Evolutionary conservation across 2,329 filamentous ascomycete genomes (phyloP).

Genomic region (Cadophora sp.): DNA sequence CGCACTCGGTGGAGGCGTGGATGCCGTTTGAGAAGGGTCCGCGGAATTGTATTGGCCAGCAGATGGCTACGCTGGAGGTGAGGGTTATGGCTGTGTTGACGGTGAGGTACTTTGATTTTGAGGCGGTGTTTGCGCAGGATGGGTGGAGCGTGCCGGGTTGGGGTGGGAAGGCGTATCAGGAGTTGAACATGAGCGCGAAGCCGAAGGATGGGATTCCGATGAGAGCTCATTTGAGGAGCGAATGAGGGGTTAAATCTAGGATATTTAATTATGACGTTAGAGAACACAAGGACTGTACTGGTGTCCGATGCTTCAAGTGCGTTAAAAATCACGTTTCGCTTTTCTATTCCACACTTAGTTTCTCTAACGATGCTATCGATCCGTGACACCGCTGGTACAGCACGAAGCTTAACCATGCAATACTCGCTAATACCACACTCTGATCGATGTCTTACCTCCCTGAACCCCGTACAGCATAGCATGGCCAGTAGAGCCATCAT

Average conservation of each 20-base stretch:
- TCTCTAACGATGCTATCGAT: too few relatives aligned
- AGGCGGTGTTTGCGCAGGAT: constrained; percentile 43
- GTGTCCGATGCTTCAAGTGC: neutral
- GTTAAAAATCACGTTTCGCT: neutral
- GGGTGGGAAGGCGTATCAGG: constrained; percentile 31
- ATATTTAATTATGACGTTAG: neutral
- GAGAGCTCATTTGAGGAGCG: constrained; percentile 14
- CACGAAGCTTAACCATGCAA: neutral
- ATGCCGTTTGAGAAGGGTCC: constrained; percentile 61
- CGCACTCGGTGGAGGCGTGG: constrained; percentile 53
- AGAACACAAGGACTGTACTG: neutral
- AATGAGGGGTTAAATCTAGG: neutral
- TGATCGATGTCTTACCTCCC: neutral
- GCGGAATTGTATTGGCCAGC: constrained; percentile 63
- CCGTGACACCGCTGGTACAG: neutral
- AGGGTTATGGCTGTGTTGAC: constrained; percentile 55
- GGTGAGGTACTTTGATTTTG: constrained; percentile 55
- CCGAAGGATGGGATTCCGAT: constrained; percentile 34
- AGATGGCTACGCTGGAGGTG: constrained; percentile 56
- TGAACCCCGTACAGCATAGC: neutral
- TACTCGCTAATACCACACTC: neutral
- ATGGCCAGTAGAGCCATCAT: neutral
- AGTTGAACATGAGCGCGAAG: constrained; percentile 32
- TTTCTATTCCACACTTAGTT: neutral
- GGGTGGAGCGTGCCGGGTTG: constrained; percentile 29